A percentile compares a stretch with the other conserved stretches of the same genome.
phyloP scores from a whole-genome alignment of 1,284 basidiomycete genomes.

The Boletus semigastroideus region DNA sequence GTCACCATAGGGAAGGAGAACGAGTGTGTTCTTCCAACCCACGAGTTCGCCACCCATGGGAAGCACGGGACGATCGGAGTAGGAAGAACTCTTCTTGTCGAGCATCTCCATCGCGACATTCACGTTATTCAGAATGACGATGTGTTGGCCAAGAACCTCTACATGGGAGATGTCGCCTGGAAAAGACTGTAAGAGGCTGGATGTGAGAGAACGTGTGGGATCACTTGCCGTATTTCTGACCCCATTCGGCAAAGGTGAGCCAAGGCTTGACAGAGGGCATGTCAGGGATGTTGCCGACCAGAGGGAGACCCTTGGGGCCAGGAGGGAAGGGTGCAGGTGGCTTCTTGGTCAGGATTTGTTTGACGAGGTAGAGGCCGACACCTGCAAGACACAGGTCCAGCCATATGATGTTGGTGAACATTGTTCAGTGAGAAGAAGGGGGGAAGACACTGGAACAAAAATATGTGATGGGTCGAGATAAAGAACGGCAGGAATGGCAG shows the following conservation, averaged over 20 bases:
- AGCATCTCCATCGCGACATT: constrained; percentile 57
- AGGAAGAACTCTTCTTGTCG: constrained; percentile 66
- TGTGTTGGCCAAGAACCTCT: constrained; percentile 57
- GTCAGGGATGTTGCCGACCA: constrained; percentile 36
- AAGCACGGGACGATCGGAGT: constrained; percentile 63
- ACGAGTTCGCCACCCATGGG: constrained; percentile 64
- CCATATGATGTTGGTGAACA: constrained; percentile 31
- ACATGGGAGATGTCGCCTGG: constrained; percentile 60
- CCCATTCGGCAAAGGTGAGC: constrained; percentile 35
- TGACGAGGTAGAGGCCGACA: constrained; percentile 31
- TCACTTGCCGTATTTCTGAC: constrained; percentile 30
- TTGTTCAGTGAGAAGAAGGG: constrained; percentile 2
- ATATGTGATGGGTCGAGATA: constrained; percentile 6
- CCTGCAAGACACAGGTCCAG: constrained; percentile 34
- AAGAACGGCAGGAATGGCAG: constrained; percentile 11
- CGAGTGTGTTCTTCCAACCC: constrained; percentile 65
- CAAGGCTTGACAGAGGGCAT: constrained; percentile 35
- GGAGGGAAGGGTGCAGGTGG: constrained; percentile 29
- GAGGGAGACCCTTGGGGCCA: constrained; percentile 32
- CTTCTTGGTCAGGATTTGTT: constrained; percentile 22
- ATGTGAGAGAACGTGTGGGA: background rate
- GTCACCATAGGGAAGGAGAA: constrained; percentile 60
- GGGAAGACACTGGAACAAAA: background rate
- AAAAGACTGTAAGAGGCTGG: background rate
- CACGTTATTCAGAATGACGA: constrained; percentile 59